phyloP scores from a whole-genome alignment of 2,329 filamentous ascomycete species.

The Clonostachys solani region DNA sequence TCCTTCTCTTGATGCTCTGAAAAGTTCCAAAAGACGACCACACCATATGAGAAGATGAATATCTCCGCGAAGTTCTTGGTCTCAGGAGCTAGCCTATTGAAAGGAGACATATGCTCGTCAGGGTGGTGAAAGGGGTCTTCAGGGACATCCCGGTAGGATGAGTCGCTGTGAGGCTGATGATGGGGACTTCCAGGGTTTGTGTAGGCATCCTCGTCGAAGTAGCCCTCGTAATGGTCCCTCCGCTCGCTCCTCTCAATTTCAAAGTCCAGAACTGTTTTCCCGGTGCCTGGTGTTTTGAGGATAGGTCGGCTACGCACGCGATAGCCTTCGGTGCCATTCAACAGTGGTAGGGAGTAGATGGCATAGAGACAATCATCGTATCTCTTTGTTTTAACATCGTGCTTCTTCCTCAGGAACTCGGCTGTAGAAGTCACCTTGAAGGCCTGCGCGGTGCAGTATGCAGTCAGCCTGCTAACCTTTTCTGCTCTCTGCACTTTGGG shows the following conservation, averaged over 20 bases:
- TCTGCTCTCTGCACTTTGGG: slow-evolving; percentile 85
- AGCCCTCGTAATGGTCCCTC: slow-evolving; percentile 86
- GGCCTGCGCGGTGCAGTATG: slow-evolving; percentile 92
- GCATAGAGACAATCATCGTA: slow-evolving; percentile 98
- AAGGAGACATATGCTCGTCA: slow-evolving; percentile 42
- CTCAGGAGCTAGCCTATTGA: slow-evolving; percentile 61
- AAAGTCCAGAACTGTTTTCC: slow-evolving; percentile 87
- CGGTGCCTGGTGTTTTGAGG: slow-evolving; percentile 82
- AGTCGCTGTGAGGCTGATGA: slow-evolving; percentile 10
- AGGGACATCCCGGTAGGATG: slow-evolving; percentile 22
- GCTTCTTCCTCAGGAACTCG: slow-evolving; percentile 80
- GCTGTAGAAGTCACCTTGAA: slow-evolving; percentile 89
- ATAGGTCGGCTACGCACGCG: slow-evolving; percentile 86
- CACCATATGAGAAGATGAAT: slow-evolving; percentile 96
- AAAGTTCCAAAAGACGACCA: slow-evolving; percentile 99
- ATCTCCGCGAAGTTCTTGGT: slow-evolving; percentile 85
- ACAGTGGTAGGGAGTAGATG: slow-evolving; percentile 86
- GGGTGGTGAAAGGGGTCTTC: slow-evolving; percentile 16
- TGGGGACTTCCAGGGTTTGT: slow-evolving; percentile 21
- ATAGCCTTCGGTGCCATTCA: slow-evolving; percentile 83
- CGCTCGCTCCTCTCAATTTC: slow-evolving; percentile 94
- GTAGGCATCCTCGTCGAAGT: slow-evolving; percentile 72
- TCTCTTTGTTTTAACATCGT: slow-evolving; percentile 88
- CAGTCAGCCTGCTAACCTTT: slow-evolving; percentile 84
- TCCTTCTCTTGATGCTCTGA: slow-evolving; percentile 95